Evolutionary conservation across 352 stramenopile genomes (phyloP).

Genomic region (Globisporangium sylvaticum): DNA sequence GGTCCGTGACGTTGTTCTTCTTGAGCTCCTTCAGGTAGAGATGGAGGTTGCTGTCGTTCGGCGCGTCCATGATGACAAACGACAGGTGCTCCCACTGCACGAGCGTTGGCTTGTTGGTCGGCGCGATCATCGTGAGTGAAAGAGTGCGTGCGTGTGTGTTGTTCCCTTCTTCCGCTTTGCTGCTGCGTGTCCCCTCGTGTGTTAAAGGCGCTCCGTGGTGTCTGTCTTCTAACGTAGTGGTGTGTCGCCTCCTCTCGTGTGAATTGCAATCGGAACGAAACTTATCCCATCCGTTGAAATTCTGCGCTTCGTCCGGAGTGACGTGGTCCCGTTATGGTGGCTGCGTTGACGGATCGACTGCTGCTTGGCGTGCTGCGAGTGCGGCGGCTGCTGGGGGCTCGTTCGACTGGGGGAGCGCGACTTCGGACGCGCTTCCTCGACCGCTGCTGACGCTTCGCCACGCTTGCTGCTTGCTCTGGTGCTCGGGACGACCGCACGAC

Average conservation of each 20-base stretch:
- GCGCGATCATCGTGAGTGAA: constrained; percentile 58
- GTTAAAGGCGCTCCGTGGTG: not conserved
- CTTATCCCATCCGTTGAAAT: constrained; percentile 44
- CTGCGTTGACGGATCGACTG: constrained; percentile 3
- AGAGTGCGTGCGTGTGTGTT: not conserved
- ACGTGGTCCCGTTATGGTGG: constrained; percentile 23
- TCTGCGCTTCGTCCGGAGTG: constrained; percentile 18
- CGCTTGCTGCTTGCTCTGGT: constrained; percentile 12
- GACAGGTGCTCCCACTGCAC: constrained; percentile 89
- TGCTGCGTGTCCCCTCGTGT: constrained; percentile 7
- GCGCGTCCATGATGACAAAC: constrained; percentile 98
- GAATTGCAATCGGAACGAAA: constrained; percentile 21
- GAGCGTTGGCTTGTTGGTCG: constrained; percentile 83
- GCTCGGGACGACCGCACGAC: constrained; percentile 6
- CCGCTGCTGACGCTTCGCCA: constrained; percentile 10
- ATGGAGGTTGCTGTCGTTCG: constrained; percentile 94
- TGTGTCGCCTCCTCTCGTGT: constrained; percentile 22
- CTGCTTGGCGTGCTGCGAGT: not conserved
- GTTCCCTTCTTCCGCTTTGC: not conserved
- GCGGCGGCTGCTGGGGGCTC: not conserved
- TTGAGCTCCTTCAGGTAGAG: constrained; percentile 97
- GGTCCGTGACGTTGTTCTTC: constrained; percentile 93
- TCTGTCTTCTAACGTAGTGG: constrained; percentile 2
- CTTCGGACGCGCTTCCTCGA: not conserved
- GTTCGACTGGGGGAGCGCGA: not conserved